phyloP scores from a whole-genome alignment of 176 grass and related monocot species.

The Cymbopogon citratus region DNA sequence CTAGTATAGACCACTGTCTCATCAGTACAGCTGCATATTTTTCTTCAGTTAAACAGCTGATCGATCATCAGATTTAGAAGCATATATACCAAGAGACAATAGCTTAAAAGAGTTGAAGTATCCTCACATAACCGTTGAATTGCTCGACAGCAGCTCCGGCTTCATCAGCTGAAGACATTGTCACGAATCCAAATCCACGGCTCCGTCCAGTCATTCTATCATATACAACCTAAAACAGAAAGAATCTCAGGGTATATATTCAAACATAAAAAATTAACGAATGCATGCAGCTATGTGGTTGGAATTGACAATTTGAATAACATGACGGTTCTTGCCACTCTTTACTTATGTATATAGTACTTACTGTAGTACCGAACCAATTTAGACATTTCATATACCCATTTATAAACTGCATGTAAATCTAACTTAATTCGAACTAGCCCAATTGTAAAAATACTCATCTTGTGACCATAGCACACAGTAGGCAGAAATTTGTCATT shows the following conservation, averaged over 20 bases:
- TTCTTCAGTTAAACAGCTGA: not conserved
- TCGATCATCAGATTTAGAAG: not conserved
- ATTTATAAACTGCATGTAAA: not conserved
- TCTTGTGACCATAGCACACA: not conserved
- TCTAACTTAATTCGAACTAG: not conserved
- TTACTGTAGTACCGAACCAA: not conserved
- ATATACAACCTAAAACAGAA: constrained; percentile 71
- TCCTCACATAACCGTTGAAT: constrained; percentile 83
- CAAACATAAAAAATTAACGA: not conserved
- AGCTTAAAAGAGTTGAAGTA: not conserved
- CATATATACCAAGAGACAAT: not conserved
- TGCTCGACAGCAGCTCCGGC: constrained; percentile 58
- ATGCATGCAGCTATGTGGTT: not conserved
- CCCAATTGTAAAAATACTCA: not conserved
- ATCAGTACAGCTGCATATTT: not conserved
- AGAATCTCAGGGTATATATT: not conserved
- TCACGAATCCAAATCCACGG: constrained; percentile 94
- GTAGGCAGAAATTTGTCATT: not conserved
- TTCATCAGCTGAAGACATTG: constrained; percentile 73
- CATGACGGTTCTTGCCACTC: not conserved
- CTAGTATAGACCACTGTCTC: not conserved
- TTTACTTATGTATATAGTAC: not conserved
- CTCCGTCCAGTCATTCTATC: constrained; percentile 86
- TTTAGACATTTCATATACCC: not conserved
- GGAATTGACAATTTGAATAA: not conserved